Conservation (phyloP, 208 protist genomes). For the Crithidia brevicula region DNA sequence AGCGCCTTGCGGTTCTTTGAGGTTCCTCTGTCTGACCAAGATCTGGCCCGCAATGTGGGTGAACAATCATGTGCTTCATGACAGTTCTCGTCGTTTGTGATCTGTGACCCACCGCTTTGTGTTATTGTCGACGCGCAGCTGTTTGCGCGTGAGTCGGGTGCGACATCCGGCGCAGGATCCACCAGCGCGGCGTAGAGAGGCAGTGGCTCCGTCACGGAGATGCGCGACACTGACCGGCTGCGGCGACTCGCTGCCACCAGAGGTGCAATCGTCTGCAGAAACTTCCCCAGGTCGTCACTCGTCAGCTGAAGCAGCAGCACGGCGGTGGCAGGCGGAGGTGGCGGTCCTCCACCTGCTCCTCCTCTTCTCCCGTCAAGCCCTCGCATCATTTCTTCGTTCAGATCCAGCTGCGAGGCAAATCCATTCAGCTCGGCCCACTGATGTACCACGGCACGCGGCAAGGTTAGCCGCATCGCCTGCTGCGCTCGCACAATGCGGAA, state of each 20-base stretch:
- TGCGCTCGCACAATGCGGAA: slow-evolving; percentile 75
- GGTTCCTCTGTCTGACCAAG: no score
- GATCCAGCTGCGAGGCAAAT: slow-evolving; percentile 59
- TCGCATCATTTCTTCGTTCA: slow-evolving; percentile 19
- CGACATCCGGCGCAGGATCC: slow-evolving; percentile 28
- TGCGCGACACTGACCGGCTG: slow-evolving; percentile 64
- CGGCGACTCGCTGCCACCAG: slow-evolving; percentile 60
- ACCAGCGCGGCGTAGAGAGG: slow-evolving; percentile 29
- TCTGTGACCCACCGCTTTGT: neutral
- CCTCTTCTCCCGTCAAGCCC: neutral
- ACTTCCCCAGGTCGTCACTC: slow-evolving; percentile 52
- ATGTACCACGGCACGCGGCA: slow-evolving; percentile 42
- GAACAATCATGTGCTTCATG: neutral
- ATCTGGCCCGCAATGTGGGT: no score
- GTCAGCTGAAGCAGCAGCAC: slow-evolving; percentile 58
- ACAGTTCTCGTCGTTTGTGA: neutral
- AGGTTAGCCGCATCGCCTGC: slow-evolving; percentile 74
- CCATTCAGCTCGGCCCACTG: slow-evolving; percentile 69
- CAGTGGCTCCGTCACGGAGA: slow-evolving; percentile 77
- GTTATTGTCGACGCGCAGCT: neutral
- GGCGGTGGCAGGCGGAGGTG: neutral
- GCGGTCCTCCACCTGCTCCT: neutral
- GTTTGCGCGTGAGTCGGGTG: neutral
- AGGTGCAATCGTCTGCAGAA: slow-evolving; percentile 63
- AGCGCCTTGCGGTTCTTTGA: no score